A percentile compares a stretch with the other conserved stretches of the same genome.
Conservation (phyloP, 176 grass and related monocot species). For the Zizania latifolia region DNA sequence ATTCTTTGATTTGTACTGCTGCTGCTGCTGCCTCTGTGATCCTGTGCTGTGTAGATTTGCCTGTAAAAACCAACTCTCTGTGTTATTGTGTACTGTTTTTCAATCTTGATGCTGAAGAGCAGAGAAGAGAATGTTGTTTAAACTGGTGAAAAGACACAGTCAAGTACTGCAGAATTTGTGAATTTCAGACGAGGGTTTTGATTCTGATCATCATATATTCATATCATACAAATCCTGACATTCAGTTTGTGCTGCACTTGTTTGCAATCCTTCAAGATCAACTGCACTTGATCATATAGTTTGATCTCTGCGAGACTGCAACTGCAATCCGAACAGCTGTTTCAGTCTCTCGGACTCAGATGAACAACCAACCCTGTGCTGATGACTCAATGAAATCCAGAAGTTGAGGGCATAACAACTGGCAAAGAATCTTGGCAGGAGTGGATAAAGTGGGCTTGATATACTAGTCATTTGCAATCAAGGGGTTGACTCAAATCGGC, state of each 20-base stretch:
- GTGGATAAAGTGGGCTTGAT: not conserved
- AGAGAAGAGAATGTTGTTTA: not conserved
- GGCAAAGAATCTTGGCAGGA: not conserved
- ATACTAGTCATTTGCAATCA: slow-evolving; percentile 10
- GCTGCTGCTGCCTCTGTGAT: not conserved
- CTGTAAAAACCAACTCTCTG: slow-evolving; percentile 39
- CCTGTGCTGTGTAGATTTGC: slow-evolving; percentile 12
- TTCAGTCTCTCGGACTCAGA: not conserved
- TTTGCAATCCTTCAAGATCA: too few relatives aligned
- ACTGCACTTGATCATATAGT: too few relatives aligned
- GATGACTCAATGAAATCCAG: not conserved
- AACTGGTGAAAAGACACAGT: not conserved
- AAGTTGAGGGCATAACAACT: not conserved
- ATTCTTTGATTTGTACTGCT: slow-evolving; percentile 42
- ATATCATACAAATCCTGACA: not conserved
- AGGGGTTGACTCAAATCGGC: slow-evolving; percentile 14
- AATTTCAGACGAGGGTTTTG: not conserved
- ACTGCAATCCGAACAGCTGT: not conserved
- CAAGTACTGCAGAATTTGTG: slow-evolving; percentile 1
- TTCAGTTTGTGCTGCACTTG: not conserved
- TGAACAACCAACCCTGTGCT: not conserved
- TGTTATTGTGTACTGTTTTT: slow-evolving; percentile 6
- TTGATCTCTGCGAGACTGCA: not conserved
- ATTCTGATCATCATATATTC: not conserved
- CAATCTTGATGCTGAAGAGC: slow-evolving; percentile 21